Conservation (phyloP, 108 stramenopile genomes). For the Aurantiochytrium sp. region DNA sequence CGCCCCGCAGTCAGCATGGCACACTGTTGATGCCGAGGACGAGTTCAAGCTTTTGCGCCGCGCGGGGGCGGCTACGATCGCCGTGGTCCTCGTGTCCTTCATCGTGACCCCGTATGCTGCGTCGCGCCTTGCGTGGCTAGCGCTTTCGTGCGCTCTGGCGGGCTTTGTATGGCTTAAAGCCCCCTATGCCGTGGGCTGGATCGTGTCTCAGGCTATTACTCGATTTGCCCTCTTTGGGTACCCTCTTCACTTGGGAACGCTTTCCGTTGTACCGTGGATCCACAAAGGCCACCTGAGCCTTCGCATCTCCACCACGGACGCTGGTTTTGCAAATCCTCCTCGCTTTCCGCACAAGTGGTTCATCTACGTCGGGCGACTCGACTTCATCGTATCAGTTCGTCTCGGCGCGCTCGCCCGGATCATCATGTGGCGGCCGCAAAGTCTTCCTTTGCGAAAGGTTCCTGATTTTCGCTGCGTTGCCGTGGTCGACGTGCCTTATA, state of each 20-base stretch:
- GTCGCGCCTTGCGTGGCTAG: neutral
- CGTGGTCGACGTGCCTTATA: neutral
- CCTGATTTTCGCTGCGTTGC: neutral
- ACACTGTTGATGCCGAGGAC: neutral
- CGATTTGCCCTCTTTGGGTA: neutral
- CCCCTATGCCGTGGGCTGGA: neutral
- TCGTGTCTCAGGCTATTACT: neutral
- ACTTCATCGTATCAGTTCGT: neutral
- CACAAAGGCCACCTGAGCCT: neutral
- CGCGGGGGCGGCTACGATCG: neutral
- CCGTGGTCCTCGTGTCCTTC: neutral
- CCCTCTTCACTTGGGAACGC: neutral
- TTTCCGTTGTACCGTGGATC: neutral
- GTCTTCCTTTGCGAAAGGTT: neutral
- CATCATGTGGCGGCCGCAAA: neutral
- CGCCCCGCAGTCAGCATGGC: neutral
- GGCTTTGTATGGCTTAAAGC: neutral
- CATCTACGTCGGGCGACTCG: neutral
- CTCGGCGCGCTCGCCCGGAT: neutral
- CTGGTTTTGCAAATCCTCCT: neutral
- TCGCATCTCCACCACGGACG: neutral
- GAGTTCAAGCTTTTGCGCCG: neutral
- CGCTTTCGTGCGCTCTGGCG: neutral
- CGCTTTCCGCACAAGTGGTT: conserved; percentile 14
- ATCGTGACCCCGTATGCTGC: neutral